phyloP scores from a whole-genome alignment of 176 grass and related monocot genomes.

The Bolboschoenus planiculmis region DNA sequence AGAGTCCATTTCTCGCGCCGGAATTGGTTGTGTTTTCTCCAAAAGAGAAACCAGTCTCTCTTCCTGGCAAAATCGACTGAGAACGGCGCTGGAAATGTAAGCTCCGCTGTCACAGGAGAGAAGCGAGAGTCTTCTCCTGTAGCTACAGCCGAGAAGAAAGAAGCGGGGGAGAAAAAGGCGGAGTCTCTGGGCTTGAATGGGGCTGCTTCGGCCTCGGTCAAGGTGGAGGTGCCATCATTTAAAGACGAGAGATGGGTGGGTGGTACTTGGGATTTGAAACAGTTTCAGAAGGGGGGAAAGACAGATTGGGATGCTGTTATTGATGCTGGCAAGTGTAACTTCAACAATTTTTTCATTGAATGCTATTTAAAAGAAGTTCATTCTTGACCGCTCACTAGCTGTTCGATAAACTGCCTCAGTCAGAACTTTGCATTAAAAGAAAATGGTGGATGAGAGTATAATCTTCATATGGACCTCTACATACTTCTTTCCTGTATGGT shows the following conservation, averaged over 20 bases:
- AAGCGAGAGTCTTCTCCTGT: slow-evolving; percentile 19
- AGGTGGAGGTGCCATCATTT: slow-evolving; percentile 14
- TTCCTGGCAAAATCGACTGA: slow-evolving; percentile 24
- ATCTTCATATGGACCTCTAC: not conserved
- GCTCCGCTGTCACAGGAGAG: not conserved
- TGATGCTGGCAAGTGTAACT: slow-evolving; percentile 28
- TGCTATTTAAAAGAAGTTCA: not conserved
- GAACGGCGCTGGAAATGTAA: slow-evolving; percentile 23
- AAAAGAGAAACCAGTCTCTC: slow-evolving; percentile 2
- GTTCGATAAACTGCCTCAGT: slow-evolving; percentile 1
- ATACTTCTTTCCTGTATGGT: not conserved
- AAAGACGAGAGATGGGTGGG: slow-evolving; percentile 31
- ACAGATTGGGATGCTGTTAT: slow-evolving; percentile 44
- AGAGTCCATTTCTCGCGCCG: not conserved
- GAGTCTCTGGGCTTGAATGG: slow-evolving; percentile 17
- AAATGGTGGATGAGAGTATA: not conserved
- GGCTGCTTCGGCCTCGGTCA: slow-evolving; percentile 16
- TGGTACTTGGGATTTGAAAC: slow-evolving; percentile 50
- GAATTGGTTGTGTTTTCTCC: not conserved
- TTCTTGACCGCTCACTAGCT: not conserved
- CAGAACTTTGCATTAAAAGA: not conserved
- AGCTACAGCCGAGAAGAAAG: not conserved
- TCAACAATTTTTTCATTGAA: not conserved
- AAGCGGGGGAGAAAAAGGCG: slow-evolving; percentile 1
- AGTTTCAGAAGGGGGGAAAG: slow-evolving; percentile 33